Evolutionary conservation across 1,284 basidiomycete genomes (phyloP).

Genomic region (Anthracocystis walkeri): DNA sequence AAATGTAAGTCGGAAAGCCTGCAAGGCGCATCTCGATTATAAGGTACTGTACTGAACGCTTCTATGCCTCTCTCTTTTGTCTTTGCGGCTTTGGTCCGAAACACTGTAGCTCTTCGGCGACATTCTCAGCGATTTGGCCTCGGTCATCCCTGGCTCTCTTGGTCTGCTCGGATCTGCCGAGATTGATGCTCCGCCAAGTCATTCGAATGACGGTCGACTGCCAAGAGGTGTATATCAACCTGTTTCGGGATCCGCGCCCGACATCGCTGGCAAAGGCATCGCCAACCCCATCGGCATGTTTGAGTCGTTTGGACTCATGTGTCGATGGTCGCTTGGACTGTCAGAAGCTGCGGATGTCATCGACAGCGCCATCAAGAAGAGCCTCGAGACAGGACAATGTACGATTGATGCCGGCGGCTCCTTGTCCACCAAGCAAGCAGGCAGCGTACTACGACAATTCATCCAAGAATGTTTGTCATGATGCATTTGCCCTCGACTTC

Average conservation of each 20-base stretch:
- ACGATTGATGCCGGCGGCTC: conserved; percentile 89
- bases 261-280: conserved; percentile 92
- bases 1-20: conserved; percentile 35
- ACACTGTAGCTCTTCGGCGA: conserved; percentile 44
- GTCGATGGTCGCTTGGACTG: conserved; percentile 91
- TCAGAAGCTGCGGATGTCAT: conserved; percentile 80
- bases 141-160: conserved; percentile 49
- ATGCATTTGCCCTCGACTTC: conserved; percentile 70
- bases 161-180: conserved; percentile 97
- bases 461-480: conserved; percentile 76
- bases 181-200: conserved; percentile 85
- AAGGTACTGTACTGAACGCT: background rate
- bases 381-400: conserved; percentile 84
- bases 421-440: conserved; percentile 81
- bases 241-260: conserved; percentile 80
- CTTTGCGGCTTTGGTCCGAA: background rate
- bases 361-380: conserved; percentile 86
- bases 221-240: conserved; percentile 91
- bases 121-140: conserved; percentile 48
- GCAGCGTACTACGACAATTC: conserved; percentile 76
- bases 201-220: conserved; percentile 15
- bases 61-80: background rate
- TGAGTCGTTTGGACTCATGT: conserved; percentile 90
- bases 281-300: conserved; percentile 98
- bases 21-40: background rate